Evolutionary conservation across 176 grass and related monocot genomes (phyloP).

Genomic region (Rhynchospora tenuis): DNA sequence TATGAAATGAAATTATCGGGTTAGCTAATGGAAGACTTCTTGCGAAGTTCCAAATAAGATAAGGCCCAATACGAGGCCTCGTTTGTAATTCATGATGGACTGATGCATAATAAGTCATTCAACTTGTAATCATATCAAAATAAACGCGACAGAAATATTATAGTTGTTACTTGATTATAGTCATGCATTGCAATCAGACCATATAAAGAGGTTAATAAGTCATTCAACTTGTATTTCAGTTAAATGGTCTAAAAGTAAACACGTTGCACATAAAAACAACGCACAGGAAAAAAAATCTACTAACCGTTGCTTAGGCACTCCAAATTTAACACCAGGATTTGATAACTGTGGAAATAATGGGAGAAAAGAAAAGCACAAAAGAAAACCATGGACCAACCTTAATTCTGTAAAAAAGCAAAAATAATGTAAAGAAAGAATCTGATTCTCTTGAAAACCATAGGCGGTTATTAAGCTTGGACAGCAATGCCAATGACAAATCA

Average conservation of each 20-base stretch:
- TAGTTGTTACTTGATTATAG: too few species aligned
- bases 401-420: not conserved
- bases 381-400: not conserved
- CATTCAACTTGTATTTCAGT: too few species aligned
- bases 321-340: not conserved
- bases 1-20: too few species aligned
- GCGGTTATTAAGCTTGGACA: not conserved
- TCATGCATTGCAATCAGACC: too few species aligned
- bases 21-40: not conserved
- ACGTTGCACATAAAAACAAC: not conserved
- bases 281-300: not conserved
- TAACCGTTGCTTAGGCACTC: not conserved
- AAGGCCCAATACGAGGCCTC: not conserved
- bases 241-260: not conserved
- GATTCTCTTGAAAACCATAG: not conserved
- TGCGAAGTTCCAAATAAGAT: not conserved
- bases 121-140: too few species aligned
- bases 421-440: not conserved
- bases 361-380: not conserved
- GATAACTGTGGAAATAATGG: not conserved
- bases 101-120: not conserved
- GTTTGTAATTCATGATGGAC: not conserved
- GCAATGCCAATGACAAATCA: not conserved
- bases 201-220: too few species aligned
- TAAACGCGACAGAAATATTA: too few species aligned